Conservation (phyloP, 495 filamentous ascomycete species). For the Hyaloscypha finlandica region DNA sequence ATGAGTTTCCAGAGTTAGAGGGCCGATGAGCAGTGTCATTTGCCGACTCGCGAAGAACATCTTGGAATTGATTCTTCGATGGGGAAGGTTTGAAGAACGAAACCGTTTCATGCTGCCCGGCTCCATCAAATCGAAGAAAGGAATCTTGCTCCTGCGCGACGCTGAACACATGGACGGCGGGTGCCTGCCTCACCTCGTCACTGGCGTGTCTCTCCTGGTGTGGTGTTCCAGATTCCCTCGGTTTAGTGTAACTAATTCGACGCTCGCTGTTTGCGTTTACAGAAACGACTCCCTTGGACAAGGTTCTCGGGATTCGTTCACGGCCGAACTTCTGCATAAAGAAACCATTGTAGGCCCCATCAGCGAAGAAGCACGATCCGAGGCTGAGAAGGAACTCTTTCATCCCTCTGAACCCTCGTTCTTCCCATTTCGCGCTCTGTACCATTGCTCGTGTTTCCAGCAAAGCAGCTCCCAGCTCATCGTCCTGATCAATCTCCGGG, state of each 20-base stretch:
- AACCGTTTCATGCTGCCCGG: not conserved
- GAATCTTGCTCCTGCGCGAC: not conserved
- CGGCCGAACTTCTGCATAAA: conserved; percentile 24
- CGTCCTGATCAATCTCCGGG: not conserved
- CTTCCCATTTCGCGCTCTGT: conserved; percentile 15
- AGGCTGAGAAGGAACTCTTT: conserved; percentile 28
- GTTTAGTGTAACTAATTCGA: not conserved
- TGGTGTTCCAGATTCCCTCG: not conserved
- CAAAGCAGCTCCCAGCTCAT: not conserved
- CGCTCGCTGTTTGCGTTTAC: not conserved
- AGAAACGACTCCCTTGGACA: not conserved
- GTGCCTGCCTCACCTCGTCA: not conserved
- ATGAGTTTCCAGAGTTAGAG: not conserved
- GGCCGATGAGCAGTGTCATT: not conserved
- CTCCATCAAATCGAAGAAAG: not conserved
- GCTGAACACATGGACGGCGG: not conserved
- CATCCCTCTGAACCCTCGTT: conserved; percentile 20
- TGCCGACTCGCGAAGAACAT: not conserved
- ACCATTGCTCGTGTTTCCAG: conserved; percentile 14
- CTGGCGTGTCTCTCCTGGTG: not conserved
- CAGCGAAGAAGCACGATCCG: conserved; percentile 15
- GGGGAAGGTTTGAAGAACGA: not conserved
- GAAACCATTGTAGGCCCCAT: conserved; percentile 27
- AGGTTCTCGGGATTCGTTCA: not conserved
- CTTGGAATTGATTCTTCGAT: not conserved